Evolutionary conservation across 2,329 filamentous ascomycete species (phyloP), one percentile per base, ranked within the genome.

Genomic region (Thelonectria discophora): DNA sequence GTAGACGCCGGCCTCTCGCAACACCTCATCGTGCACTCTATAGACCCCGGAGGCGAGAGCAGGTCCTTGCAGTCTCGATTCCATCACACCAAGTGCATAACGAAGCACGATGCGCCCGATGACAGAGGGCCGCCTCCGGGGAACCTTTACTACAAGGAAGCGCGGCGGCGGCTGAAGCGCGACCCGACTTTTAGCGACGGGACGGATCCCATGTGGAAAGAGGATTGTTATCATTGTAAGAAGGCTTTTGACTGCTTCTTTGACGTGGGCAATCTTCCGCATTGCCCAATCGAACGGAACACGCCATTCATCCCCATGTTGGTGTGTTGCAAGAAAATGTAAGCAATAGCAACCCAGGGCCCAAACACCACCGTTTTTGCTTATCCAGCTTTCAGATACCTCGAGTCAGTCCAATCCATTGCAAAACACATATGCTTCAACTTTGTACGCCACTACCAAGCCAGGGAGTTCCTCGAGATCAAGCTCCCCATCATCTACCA

Each of bases 151-250:
- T 56, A 48, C 32, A 49, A 34, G 27, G 53, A 48, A 20, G 34
- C 53, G 3, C 47, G 37, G 27, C 13, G 18, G 7, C 45, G 21
- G n/a, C 37, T 3, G 17, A 34, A 21, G 10, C 11, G 5, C 13
- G 53, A 56, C 27, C 21, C 53, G 1, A 12, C 45, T 1, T 56
- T 56, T 21, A 56, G n/a, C 10, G 34, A 56, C 34, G 53, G 53
- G 2, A 56, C 53, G 11, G 34, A 56, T 32, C 53, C 21, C 12
- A 56, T 39, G 53, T 56, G 45, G 53, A 48, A 56, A 11, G 45
- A 56, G 6, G 53, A 56, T 39, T 56, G 53, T 17, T 56, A 56
- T 17, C 39, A 48, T 49, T 56, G 53, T 27, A 32, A 40, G 15
- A 11, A 42, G 1, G 30, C 27, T 5, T 56, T 49, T n/a, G 53